A percentile compares a stretch with the other conserved stretches of the same genome.
Conservation (phyloP, 192 early-diverging fungal species). For the Umbelopsis sp. region DNA sequence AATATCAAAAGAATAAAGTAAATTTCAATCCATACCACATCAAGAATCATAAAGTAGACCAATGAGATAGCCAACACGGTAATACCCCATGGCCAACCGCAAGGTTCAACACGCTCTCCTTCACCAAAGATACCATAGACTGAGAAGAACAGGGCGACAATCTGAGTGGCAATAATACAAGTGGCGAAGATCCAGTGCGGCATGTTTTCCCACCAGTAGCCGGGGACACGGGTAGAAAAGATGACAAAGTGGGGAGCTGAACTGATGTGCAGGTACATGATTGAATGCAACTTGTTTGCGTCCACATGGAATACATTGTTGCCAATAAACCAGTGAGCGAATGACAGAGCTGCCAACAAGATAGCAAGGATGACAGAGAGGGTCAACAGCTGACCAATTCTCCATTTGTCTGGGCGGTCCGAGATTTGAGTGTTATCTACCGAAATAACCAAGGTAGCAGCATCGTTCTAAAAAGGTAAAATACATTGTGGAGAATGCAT, state of each 20-base stretch:
- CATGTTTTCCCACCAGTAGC: slow-evolving; percentile 80
- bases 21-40: slow-evolving; percentile 46
- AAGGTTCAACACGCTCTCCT: slow-evolving; percentile 45
- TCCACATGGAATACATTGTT: slow-evolving; percentile 57
- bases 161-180: slow-evolving; percentile 79
- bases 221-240: slow-evolving; percentile 79
- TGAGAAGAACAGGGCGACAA: slow-evolving; percentile 82
- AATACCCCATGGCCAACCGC: slow-evolving; percentile 69
- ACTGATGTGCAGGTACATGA: slow-evolving; percentile 93
- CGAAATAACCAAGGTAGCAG: slow-evolving; percentile 86
- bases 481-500: neutral
- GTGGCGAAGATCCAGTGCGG: slow-evolving; percentile 69
- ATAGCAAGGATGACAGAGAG: slow-evolving; percentile 79
- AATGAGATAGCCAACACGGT: slow-evolving; percentile 69
- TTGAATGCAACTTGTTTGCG: slow-evolving; percentile 65
- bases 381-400: slow-evolving; percentile 85
- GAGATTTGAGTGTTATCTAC: slow-evolving; percentile 92
- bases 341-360: slow-evolving; percentile 75
- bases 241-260: slow-evolving; percentile 87
- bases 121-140: slow-evolving; percentile 60
- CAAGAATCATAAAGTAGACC: slow-evolving; percentile 74
- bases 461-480: slow-evolving; percentile 64
- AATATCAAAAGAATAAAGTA: neutral
- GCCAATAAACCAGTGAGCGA: slow-evolving; percentile 82
- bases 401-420: slow-evolving; percentile 88